These are phyloP conservation scores for Ceratocystis ficicola DNA, from an alignment of 2,329 filamentous ascomycete genomes.

Conservation along the genomic window DNA sequence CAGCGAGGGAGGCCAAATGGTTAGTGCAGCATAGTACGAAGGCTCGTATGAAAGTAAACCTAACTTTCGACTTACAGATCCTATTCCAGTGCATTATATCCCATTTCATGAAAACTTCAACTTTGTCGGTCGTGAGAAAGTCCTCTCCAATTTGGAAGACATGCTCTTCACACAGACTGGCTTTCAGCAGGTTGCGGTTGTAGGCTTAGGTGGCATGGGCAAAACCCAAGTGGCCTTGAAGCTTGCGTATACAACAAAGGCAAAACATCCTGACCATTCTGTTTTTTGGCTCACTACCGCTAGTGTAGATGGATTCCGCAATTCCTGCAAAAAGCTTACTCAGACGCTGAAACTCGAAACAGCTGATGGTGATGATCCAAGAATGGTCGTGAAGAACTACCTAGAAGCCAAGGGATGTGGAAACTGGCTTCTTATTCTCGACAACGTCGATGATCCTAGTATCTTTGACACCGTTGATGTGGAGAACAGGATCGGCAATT, in stretches of 20 bases:
- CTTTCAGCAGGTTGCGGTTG: neutral
- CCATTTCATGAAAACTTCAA: neutral
- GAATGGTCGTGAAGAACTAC: constrained; percentile 19
- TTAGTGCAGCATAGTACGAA: no score
- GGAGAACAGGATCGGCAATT: constrained; percentile 12
- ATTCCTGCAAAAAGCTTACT: neutral
- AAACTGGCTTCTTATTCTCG: constrained; percentile 26
- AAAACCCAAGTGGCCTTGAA: neutral
- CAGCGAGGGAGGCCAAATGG: neutral
- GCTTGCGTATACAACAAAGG: neutral
- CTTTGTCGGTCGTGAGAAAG: neutral
- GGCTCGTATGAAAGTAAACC: no score
- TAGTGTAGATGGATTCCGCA: neutral
- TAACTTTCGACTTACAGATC: neutral
- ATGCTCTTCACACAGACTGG: neutral
- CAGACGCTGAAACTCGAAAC: neutral
- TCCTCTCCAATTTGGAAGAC: neutral
- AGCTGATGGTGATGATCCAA: neutral
- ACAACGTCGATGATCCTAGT: constrained; percentile 25
- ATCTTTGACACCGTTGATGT: neutral
- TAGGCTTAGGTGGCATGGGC: neutral
- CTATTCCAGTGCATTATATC: neutral
- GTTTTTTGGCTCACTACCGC: constrained; percentile 4
- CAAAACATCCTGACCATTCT: neutral
- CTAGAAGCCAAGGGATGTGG: constrained; percentile 23